Conservation (phyloP, 1,139 yeast genomes). For the Zygosaccharomyces sapae region DNA sequence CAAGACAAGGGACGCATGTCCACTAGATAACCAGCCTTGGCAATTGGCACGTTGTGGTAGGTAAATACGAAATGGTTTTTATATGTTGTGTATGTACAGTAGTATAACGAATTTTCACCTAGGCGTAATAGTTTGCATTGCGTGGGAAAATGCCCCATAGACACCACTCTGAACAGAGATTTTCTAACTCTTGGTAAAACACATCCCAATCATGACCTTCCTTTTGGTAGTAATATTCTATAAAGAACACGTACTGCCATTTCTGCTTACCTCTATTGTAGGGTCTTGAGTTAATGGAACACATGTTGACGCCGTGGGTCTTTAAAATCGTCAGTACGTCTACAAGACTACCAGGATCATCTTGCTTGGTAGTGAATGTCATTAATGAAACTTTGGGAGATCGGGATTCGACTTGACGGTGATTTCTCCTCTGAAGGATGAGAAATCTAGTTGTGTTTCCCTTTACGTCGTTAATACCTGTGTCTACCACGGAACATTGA, state of each 20-base stretch:
- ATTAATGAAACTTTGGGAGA: constrained; percentile 46
- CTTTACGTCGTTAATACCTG: constrained; percentile 62
- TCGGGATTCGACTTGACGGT: constrained; percentile 7
- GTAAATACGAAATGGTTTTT: constrained; percentile 13
- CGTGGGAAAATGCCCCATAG: constrained; percentile 42
- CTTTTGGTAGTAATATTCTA: constrained; percentile 47
- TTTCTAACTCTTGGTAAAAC: constrained; percentile 28
- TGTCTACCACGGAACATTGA: constrained; percentile 51
- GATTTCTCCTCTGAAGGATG: constrained; percentile 42
- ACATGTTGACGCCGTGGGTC: constrained; percentile 56
- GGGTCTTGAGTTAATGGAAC: constrained; percentile 69
- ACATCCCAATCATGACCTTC: constrained; percentile 21
- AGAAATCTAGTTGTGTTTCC: constrained; percentile 85
- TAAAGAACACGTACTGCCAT: constrained; percentile 84
- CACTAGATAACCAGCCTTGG: constrained; percentile 95
- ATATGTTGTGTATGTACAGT: constrained; percentile 4
- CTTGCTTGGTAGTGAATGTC: constrained; percentile 63
- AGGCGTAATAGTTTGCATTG: constrained; percentile 36
- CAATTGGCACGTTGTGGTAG: constrained; percentile 76
- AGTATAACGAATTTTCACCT: not conserved
- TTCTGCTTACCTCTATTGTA: constrained; percentile 22
- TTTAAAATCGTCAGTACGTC: constrained; percentile 60
- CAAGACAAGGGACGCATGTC: constrained; percentile 95
- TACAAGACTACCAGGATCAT: constrained; percentile 73
- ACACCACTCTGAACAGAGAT: constrained; percentile 34